These are phyloP conservation scores for Scenedesmus sp. DNA, from an alignment of 163 green algal genomes.

Conservation along the genomic window DNA sequence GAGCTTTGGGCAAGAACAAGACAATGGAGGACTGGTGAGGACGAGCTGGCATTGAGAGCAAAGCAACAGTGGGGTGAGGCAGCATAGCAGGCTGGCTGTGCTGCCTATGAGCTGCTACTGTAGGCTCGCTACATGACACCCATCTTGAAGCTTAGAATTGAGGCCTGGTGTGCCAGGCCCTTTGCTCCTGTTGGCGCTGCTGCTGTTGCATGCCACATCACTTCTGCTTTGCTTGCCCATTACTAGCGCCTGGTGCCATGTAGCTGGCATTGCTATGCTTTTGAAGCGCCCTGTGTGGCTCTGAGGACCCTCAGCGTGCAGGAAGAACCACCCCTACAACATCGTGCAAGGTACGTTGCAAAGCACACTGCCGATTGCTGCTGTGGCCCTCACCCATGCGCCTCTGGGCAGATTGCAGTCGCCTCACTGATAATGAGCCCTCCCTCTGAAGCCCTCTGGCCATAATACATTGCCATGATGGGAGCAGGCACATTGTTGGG, in stretches of 20 bases:
- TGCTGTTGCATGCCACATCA: background rate
- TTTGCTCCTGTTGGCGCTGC: background rate
- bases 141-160: background rate
- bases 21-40: background rate
- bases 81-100: no score
- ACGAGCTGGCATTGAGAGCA: background rate
- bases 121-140: no score
- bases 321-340: background rate
- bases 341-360: background rate
- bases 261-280: background rate
- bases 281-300: background rate
- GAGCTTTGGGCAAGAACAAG: background rate
- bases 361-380: background rate
- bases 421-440: conserved; percentile 78
- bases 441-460: conserved; percentile 71
- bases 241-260: background rate
- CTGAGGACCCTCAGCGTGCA: background rate
- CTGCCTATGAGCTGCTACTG: no score
- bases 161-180: background rate
- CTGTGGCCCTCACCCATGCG: conserved; percentile 44
- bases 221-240: background rate
- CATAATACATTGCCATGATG: conserved; percentile 72
- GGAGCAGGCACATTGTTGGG: conserved; percentile 25
- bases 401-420: conserved; percentile 64
- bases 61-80: background rate